phyloP scores from a whole-genome alignment of 305 asterid species.

The Ajuga reptans region DNA sequence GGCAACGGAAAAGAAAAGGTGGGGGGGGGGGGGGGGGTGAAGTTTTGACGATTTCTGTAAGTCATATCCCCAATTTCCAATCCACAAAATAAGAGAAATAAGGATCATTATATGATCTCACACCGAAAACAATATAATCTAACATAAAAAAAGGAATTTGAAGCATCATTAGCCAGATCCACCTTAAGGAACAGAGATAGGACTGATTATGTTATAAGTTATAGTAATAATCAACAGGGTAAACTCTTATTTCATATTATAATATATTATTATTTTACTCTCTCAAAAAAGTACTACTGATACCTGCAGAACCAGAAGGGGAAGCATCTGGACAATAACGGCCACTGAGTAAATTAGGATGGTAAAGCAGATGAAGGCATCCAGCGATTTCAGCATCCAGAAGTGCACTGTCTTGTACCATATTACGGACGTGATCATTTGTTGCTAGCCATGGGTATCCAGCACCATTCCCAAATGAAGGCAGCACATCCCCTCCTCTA shows the following conservation, averaged over 20 bases:
- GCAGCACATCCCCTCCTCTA: conserved; percentile 91
- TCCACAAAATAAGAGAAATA: conserved; percentile 8
- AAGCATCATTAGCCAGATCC: conserved; percentile 4
- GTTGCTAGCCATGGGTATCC: conserved; percentile 90
- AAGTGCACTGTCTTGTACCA: conserved; percentile 67
- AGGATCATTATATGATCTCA: conserved; percentile 19
- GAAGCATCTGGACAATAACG: conserved; percentile 99
- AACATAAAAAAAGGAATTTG: not conserved
- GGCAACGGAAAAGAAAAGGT: too few species aligned
- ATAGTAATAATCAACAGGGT: conserved; percentile 3
- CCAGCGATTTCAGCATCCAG: conserved; percentile 86
- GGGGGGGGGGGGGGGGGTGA: not conserved
- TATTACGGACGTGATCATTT: conserved; percentile 50
- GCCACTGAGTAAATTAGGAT: conserved; percentile 87
- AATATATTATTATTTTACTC: too few species aligned
- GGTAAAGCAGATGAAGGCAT: conserved; percentile 86
- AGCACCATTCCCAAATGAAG: conserved; percentile 88
- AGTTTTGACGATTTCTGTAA: not conserved
- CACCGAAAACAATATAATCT: conserved; percentile 10
- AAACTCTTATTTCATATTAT: not conserved
- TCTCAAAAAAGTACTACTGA: conserved; percentile 7
- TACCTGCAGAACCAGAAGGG: conserved; percentile 89
- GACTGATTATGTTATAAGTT: not conserved
- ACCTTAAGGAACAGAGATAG: not conserved
- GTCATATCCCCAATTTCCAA: conserved; percentile 4